Percentiles rank a stretch among this genome's conserved stretches.
phyloP scores from a whole-genome alignment of 805 yeast genomes.

The Jamesozyma spencerorum region DNA sequence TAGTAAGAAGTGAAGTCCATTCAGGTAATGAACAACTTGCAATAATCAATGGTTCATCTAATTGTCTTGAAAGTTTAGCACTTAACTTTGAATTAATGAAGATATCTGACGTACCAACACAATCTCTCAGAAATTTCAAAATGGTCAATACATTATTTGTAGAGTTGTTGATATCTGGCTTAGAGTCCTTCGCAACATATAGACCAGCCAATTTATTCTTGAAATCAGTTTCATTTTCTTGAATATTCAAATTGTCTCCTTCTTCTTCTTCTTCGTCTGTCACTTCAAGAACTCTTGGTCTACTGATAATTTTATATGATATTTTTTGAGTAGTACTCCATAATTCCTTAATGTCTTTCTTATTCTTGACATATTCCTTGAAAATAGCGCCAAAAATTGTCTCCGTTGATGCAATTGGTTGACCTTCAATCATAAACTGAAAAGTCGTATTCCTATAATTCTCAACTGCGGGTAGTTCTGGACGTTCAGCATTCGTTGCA shows the following conservation, averaged over 20 bases:
- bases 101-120: constrained; percentile 15
- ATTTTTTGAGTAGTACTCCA: constrained; percentile 54
- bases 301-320: constrained; percentile 31
- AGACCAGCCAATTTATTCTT: constrained; percentile 3
- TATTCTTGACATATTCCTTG: constrained; percentile 35
- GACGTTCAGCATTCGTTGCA: neutral
- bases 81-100: constrained; percentile 75
- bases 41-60: constrained; percentile 82
- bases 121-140: constrained; percentile 38
- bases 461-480: neutral
- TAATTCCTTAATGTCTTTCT: constrained; percentile 38
- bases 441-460: constrained; percentile 31
- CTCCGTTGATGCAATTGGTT: constrained; percentile 50
- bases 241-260: neutral
- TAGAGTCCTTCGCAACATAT: constrained; percentile 17
- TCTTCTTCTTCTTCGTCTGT: constrained; percentile 21
- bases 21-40: constrained; percentile 79
- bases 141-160: constrained; percentile 36
- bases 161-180: constrained; percentile 1
- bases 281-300: neutral
- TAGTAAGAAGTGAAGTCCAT: constrained; percentile 72
- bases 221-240: neutral
- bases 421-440: constrained; percentile 52
- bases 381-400: constrained; percentile 72
- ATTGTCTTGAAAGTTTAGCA: constrained; percentile 75